Conservation (phyloP, 805 yeast genomes). For the Millerozyma miso region DNA sequence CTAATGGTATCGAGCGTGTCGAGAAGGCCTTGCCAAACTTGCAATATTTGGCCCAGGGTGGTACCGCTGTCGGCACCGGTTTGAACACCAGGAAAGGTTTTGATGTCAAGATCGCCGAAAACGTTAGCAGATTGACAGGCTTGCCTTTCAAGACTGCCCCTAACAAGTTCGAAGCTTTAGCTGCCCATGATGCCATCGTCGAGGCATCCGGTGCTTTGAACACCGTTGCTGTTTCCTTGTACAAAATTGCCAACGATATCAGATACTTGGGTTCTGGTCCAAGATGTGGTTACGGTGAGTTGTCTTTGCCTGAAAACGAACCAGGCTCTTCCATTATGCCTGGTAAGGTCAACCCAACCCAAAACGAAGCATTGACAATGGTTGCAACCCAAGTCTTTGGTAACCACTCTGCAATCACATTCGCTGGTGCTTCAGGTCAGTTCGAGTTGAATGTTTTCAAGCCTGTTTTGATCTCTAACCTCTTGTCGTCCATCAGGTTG, state of each 20-base stretch:
- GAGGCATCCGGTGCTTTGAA: conserved; percentile 97
- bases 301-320: conserved; percentile 93
- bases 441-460: conserved; percentile 97
- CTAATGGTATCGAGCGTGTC: conserved; percentile 86
- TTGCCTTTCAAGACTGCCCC: conserved; percentile 91
- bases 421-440: conserved; percentile 98
- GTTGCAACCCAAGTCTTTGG: conserved; percentile 98
- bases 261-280: conserved; percentile 99
- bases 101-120: conserved; percentile 79
- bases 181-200: conserved; percentile 97
- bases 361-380: conserved; percentile 98
- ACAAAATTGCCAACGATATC: conserved; percentile 96
- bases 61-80: conserved; percentile 99
- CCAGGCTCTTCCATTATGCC: conserved; percentile 99
- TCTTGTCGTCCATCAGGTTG: conserved; percentile 81
- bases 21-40: conserved; percentile 73
- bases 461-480: conserved; percentile 91
- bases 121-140: conserved; percentile 84
- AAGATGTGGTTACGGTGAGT: conserved; percentile 98
- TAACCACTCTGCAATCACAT: conserved; percentile 90
- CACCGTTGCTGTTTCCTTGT: conserved; percentile 89
- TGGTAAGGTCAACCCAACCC: conserved; percentile 99
- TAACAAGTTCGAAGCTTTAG: conserved; percentile 97
- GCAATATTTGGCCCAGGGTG: conserved; percentile 92
- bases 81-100: conserved; percentile 91